Base-by-base conservation (phyloP, 768 basidiomycete genomes). In the Fibroporia radiculosa region DNA sequence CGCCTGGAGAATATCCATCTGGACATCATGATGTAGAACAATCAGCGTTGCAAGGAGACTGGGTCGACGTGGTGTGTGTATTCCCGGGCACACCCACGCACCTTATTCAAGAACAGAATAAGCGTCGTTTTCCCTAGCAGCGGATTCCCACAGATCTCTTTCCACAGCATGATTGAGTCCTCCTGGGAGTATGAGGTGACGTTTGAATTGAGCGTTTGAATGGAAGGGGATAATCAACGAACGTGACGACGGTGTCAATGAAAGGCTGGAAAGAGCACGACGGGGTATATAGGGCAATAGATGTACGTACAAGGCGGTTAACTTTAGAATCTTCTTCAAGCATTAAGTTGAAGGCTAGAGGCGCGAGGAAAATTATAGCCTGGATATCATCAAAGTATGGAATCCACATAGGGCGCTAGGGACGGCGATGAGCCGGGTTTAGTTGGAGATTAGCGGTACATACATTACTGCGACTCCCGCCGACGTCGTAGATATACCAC, bases 321-420 rank as follows among this genome's bases (percentile, higher is more conserved):
- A 84, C 66, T 35, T 66, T 67, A 4, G 66, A 62, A 54, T 86
- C 74, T 50, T 89, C 86, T 19, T 85, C 78, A 5, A 90, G 77
- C 31, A 73, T 71, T 53, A 84, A 77, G 54, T 89, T 80, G 57
- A 88, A 65, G 0, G 79, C 70, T 1, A 89, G 71, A 0, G 86
- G 86, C 0, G 83, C 87, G n/a, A 90, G 71, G 62, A 90, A 89
- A 28, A 90, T 74, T 53, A 90, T 86, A 0, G 84, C 82, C 60
- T 86, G 75, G 6, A 85, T 82, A 56, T 84, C 78, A 52, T 90
- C 84, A 49, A 90, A 90, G 60, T 77, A 88, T 3, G 84, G 77
- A 14, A 80, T 75, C 86, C 86, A 88, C 22, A 72, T 74, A 25
- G 77, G 71, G 18, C 83, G 75, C 72, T 78, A 53, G 3, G 33